Evolutionary conservation across 1,284 basidiomycete species (phyloP), one percentile per base, ranked within the genome.

Genomic region (Cutaneotrichosporon curvatum): DNA sequence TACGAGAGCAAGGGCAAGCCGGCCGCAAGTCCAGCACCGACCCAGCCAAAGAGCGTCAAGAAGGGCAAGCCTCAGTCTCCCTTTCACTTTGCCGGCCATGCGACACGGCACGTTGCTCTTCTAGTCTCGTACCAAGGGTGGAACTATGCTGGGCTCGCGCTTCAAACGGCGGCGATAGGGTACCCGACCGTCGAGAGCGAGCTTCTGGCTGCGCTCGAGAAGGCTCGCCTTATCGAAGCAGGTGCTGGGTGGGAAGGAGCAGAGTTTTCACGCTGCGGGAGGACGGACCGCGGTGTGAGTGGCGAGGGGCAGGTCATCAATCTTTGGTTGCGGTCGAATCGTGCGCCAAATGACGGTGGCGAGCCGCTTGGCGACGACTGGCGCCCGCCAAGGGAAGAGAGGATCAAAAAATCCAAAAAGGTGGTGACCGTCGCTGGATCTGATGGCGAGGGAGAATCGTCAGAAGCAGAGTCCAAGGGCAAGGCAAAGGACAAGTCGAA

Each of bases 201-300:
- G 18, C 71, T 98, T 22, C 87, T 91, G 59, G 80, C 82, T 36
- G 90, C 90, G 1, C 73, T 95, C 45, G 82, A 80, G 33, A 82
- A 83, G 58, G 79, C 84, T 38, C 76, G 81, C 43, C 73, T 96
- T 28, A 78, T 95, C 20, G 86, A 90, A 63, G 76, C 75, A 0
- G 79, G 76, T 0, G 78, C 72, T 8, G 88, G 88, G 5, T 76
- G 87, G 51, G 87, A 91, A 15, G 87, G 83, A 0, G 91, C 89
- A 62, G 87, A 81, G 20, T 98, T 89, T 81, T 83, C 85, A 61
- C 77, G 83, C 50, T 97, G 94, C 70, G 94, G 94, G 11, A 73
- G 95, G 58, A 99, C 94, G 20, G 94, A 99, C 75, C 78, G 84
- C 31, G 94, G 95, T 0, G 94, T 99, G 40, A 92, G 87, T 63